These are phyloP conservation scores for Wickerhamiella slavikovae DNA, from an alignment of 805 yeast species.

Conservation along the genomic window DNA sequence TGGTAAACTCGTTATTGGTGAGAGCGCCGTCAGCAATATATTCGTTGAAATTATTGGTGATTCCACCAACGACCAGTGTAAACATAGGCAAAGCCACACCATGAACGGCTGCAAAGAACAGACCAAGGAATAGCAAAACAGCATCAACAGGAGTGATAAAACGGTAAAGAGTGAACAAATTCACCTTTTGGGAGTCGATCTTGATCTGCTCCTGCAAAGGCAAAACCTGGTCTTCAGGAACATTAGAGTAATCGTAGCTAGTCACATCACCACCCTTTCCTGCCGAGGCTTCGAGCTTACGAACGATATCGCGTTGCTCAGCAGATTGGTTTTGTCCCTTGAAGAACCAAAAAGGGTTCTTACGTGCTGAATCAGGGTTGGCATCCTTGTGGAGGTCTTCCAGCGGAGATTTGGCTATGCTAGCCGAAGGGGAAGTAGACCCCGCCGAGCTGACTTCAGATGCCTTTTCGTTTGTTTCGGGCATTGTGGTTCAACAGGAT, in stretches of 20 bases:
- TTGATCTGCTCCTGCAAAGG: conserved; percentile 18
- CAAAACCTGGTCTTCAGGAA: conserved; percentile 14
- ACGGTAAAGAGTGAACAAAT: conserved; percentile 16
- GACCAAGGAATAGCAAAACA: conserved; percentile 15
- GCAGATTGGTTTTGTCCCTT: too few species aligned
- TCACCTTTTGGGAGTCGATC: conserved; percentile 9
- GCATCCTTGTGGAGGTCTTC: too few species aligned
- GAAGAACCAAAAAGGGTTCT: too few species aligned
- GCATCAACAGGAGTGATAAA: conserved; percentile 17
- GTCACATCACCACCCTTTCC: too few species aligned
- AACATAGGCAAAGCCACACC: conserved; percentile 24
- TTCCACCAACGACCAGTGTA: conserved; percentile 21
- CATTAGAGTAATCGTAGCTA: neutral
- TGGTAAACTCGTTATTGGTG: conserved; percentile 16
- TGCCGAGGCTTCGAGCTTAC: too few species aligned
- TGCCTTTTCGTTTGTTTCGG: too few species aligned
- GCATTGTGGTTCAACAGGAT: too few species aligned
- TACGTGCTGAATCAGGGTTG: too few species aligned
- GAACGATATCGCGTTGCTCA: too few species aligned
- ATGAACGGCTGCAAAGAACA: conserved; percentile 17
- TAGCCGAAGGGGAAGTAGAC: too few species aligned
- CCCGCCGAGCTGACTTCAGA: too few species aligned
- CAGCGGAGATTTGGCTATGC: too few species aligned
- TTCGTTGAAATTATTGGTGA: conserved; percentile 19
- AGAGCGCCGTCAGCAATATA: conserved; percentile 9